phyloP scores from a whole-genome alignment of 768 basidiomycete genomes.

The Tephrocybe rancida region DNA sequence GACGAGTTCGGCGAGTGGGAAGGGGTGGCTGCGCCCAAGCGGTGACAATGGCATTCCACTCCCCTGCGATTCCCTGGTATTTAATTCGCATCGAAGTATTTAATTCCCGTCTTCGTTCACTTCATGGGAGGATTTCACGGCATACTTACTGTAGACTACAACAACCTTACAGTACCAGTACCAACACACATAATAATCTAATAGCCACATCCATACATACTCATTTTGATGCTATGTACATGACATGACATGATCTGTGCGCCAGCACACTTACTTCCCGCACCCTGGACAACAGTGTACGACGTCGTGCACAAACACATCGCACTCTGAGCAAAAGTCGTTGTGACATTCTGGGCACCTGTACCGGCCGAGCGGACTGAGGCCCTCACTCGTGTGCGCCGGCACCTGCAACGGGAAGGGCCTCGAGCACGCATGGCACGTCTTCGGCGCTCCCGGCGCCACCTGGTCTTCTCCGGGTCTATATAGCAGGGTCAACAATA shows the following conservation, averaged over 20 bases:
- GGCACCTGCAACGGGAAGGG: constrained; percentile 60
- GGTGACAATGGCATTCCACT: constrained; percentile 4
- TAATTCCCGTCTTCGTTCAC: not conserved
- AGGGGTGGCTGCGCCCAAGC: constrained; percentile 10
- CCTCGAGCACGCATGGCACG: constrained; percentile 82
- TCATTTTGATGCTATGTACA: constrained; percentile 3
- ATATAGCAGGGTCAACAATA: constrained; percentile 11
- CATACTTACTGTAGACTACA: not conserved
- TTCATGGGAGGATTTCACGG: not conserved
- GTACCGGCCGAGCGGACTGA: constrained; percentile 88
- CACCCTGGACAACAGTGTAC: constrained; percentile 94
- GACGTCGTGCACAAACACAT: constrained; percentile 94
- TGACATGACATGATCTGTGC: not conserved
- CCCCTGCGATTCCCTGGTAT: too few species aligned
- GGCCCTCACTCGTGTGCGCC: constrained; percentile 53
- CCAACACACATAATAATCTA: constrained; percentile 5
- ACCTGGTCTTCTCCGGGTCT: constrained; percentile 44
- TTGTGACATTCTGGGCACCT: constrained; percentile 82
- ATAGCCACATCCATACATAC: constrained; percentile 3
- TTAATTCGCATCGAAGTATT: not conserved
- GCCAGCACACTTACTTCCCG: constrained; percentile 40
- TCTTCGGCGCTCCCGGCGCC: constrained; percentile 26
- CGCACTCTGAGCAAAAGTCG: constrained; percentile 95
- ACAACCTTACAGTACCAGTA: constrained; percentile 2
- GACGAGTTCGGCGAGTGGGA: constrained; percentile 20